Evolutionary conservation across 2,329 filamentous ascomycete species (phyloP).

Genomic region (Fusarium secorum): DNA sequence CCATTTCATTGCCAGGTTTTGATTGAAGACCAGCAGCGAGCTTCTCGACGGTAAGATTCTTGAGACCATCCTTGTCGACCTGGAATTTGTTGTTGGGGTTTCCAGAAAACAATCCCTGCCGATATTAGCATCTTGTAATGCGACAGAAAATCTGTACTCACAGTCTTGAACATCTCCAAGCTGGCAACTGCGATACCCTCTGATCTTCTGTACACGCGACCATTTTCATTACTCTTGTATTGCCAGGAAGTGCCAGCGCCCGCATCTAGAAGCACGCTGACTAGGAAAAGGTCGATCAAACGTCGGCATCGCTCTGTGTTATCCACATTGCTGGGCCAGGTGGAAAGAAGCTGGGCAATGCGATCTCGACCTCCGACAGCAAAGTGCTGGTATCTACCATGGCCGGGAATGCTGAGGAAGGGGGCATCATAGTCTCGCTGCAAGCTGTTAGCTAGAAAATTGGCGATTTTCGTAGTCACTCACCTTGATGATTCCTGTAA

Average conservation of each 20-base stretch:
- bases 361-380: conserved; percentile 80
- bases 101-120: conserved; percentile 82
- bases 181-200: conserved; percentile 83
- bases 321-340: conserved; percentile 74
- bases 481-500: conserved; percentile 95
- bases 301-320: conserved; percentile 76
- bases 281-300: conserved; percentile 77
- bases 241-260: conserved; percentile 91
- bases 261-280: conserved; percentile 85
- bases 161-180: conserved; percentile 90
- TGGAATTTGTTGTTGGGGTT: conserved; percentile 82
- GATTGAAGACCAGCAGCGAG: conserved; percentile 88
- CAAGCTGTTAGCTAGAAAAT: conserved; percentile 7
- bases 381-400: conserved; percentile 86
- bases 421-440: conserved; percentile 65
- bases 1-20: conserved; percentile 78
- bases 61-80: conserved; percentile 85
- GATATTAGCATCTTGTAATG: conserved; percentile 26
- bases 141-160: conserved; percentile 43
- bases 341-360: conserved; percentile 73
- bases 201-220: conserved; percentile 80
- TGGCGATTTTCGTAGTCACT: neutral
- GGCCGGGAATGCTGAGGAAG: conserved; percentile 76
- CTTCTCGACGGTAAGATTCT: conserved; percentile 74
- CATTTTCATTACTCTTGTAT: conserved; percentile 91